A percentile compares a stretch with the other conserved stretches of the same genome.
These are phyloP conservation scores for Petrea volubilis DNA, from an alignment of 257 asterid species.

Conservation along the genomic window DNA sequence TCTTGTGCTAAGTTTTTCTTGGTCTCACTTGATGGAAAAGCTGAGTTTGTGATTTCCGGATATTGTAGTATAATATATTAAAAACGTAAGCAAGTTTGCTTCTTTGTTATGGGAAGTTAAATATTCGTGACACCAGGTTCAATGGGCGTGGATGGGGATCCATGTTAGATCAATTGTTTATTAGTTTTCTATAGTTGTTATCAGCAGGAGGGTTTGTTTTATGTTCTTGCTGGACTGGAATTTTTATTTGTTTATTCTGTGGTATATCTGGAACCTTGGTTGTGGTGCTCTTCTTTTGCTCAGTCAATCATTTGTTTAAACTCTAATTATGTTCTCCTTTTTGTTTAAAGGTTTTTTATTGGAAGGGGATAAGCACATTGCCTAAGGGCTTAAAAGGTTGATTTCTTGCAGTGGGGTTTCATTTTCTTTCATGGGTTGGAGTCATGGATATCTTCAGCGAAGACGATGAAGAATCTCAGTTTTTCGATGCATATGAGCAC, in stretches of 20 bases:
- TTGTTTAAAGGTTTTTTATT: constrained; percentile 41
- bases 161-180: constrained; percentile 62
- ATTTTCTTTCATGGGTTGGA: constrained; percentile 68
- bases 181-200: constrained; percentile 13
- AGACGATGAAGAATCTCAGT: constrained; percentile 51
- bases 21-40: constrained; percentile 26
- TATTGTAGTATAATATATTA: background rate
- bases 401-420: constrained; percentile 45
- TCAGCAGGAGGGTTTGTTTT: constrained; percentile 35
- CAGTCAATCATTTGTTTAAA: constrained; percentile 26
- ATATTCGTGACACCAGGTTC: constrained; percentile 61
- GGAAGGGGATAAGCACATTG: constrained; percentile 62
- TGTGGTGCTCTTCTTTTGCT: constrained; percentile 48
- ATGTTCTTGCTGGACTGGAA: constrained; percentile 34
- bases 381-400: constrained; percentile 40
- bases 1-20: constrained; percentile 17
- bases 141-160: constrained; percentile 84
- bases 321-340: constrained; percentile 21
- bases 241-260: constrained; percentile 37
- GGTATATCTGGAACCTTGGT: constrained; percentile 43
- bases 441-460: constrained; percentile 64
- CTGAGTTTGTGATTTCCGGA: constrained; percentile 43
- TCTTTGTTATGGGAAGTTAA: constrained; percentile 35
- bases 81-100: constrained; percentile 20
- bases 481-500: constrained; percentile 73